A percentile compares a stretch with the other conserved stretches of the same genome.
phyloP scores from a whole-genome alignment of 2,329 filamentous ascomycete species.

The Trichoderma sp. region DNA sequence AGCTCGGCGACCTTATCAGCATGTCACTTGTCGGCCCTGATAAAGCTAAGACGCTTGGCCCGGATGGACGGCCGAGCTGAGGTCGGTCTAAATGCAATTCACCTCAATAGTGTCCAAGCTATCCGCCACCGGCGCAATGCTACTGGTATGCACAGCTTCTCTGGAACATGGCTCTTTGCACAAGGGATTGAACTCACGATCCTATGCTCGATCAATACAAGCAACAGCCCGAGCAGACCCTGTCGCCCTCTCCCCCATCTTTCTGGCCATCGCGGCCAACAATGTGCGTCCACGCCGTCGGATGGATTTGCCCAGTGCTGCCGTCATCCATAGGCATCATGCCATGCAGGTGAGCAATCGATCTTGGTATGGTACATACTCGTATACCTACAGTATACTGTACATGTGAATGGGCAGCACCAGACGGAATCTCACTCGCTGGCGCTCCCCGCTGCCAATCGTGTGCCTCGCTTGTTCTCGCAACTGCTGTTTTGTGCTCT shows the following conservation, averaged over 20 bases:
- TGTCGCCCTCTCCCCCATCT: not conserved
- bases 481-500: not conserved
- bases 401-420: not conserved
- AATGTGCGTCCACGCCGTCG: conserved; percentile 6
- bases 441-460: not conserved
- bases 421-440: not conserved
- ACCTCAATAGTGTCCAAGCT: not conserved
- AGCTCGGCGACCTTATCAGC: not conserved
- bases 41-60: not conserved
- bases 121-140: not conserved
- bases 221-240: not conserved
- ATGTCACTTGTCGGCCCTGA: not conserved
- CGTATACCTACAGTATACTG: too few species aligned
- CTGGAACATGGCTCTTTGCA: not conserved
- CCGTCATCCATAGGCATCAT: not conserved
- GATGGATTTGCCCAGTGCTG: not conserved
- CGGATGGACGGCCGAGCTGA: conserved; percentile 1
- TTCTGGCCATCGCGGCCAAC: not conserved
- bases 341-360: conserved; percentile 12
- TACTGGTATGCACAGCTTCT: not conserved
- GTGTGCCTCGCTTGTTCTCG: conserved; percentile 8
- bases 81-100: not conserved
- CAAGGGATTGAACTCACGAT: not conserved
- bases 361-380: not conserved
- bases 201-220: not conserved